phyloP scores from a whole-genome alignment of 805 yeast genomes.

The Candida lessepsii region DNA sequence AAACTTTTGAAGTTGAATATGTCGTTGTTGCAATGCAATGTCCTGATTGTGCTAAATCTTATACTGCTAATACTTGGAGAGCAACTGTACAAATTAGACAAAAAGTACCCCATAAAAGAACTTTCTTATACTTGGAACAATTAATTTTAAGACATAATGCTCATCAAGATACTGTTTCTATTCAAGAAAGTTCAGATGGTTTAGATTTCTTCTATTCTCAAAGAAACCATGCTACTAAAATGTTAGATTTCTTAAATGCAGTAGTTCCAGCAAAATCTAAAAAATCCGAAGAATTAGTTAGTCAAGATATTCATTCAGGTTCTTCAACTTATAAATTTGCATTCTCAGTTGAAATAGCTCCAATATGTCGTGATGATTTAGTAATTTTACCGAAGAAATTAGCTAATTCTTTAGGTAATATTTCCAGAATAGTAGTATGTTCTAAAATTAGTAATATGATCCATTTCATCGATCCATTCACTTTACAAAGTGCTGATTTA shows the following conservation, averaged over 20 bases:
- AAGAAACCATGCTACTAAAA: slow-evolving; percentile 87
- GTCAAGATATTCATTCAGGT: slow-evolving; percentile 91
- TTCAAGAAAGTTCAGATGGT: slow-evolving; percentile 91
- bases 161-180: slow-evolving; percentile 89
- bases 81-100: slow-evolving; percentile 97
- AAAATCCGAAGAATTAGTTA: slow-evolving; percentile 86
- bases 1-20: slow-evolving; percentile 90
- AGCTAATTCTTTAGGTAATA: slow-evolving; percentile 81
- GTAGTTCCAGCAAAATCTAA: slow-evolving; percentile 83
- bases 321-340: slow-evolving; percentile 85
- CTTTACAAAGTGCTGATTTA: slow-evolving; percentile 76
- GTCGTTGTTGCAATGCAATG: slow-evolving; percentile 95
- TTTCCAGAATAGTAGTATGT: slow-evolving; percentile 79
- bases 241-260: slow-evolving; percentile 83
- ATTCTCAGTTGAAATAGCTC: slow-evolving; percentile 90
- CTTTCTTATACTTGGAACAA: slow-evolving; percentile 93
- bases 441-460: slow-evolving; percentile 77
- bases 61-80: slow-evolving; percentile 96
- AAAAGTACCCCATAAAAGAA: slow-evolving; percentile 94
- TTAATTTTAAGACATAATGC: slow-evolving; percentile 89
- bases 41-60: slow-evolving; percentile 97
- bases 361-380: slow-evolving; percentile 94
- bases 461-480: slow-evolving; percentile 83
- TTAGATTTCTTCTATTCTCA: slow-evolving; percentile 89
- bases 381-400: slow-evolving; percentile 86